Conservation (phyloP, 768 basidiomycete species). For the Multifurca ochricompacta region DNA sequence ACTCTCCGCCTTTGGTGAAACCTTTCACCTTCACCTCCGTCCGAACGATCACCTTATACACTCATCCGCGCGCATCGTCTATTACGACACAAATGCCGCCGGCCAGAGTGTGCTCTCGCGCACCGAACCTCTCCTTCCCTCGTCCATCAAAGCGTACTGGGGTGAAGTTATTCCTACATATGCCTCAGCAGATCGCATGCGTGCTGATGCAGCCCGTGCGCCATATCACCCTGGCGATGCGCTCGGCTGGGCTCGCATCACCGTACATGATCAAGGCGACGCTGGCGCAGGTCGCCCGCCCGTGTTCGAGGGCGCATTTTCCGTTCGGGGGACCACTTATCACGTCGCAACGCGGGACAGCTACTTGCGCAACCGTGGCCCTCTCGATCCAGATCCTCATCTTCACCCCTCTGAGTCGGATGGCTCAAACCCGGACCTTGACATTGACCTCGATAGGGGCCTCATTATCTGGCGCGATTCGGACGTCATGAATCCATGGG, state of each 20-base stretch:
- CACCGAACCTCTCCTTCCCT: conserved; percentile 54
- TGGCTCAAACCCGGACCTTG: conserved; percentile 29
- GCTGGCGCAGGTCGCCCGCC: conserved; percentile 39
- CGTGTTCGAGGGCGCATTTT: conserved; percentile 71
- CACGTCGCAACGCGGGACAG: conserved; percentile 66
- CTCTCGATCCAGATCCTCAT: conserved; percentile 39
- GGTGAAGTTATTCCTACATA: conserved; percentile 66
- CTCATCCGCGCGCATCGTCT: conserved; percentile 65
- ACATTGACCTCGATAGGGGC: conserved; percentile 38
- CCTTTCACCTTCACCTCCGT: conserved; percentile 63
- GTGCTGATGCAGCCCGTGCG: conserved; percentile 55
- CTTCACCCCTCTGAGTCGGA: background rate
- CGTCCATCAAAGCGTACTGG: conserved; percentile 59
- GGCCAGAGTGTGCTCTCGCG: conserved; percentile 44
- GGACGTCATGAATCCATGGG: conserved; percentile 51
- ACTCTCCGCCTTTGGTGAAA: conserved; percentile 56
- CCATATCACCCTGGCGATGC: conserved; percentile 36
- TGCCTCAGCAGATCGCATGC: conserved; percentile 45
- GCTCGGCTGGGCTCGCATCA: conserved; percentile 73
- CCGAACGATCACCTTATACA: conserved; percentile 77
- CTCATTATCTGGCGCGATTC: conserved; percentile 73
- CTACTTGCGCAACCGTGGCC: conserved; percentile 55
- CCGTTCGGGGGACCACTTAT: conserved; percentile 55
- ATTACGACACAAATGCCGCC: conserved; percentile 45
- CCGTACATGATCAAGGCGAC: conserved; percentile 58